Evolutionary conservation across 208 protist species (phyloP).

Genomic region (Wallacemonas collosoma): DNA sequence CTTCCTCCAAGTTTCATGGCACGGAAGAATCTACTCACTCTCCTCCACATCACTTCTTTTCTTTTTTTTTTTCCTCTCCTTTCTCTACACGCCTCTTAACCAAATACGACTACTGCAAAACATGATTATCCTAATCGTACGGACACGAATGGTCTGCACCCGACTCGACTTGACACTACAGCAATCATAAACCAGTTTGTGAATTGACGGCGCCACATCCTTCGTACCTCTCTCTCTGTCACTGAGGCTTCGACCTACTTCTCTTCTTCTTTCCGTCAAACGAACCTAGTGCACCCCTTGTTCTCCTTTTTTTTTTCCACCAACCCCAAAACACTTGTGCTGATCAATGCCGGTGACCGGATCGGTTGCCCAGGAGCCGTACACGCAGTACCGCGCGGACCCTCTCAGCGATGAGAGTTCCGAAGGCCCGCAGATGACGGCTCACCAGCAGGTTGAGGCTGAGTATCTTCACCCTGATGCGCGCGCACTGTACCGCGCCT

Average conservation of each 20-base stretch:
- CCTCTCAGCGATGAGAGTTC: slow-evolving; percentile 7
- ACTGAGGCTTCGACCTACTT: too few relatives aligned
- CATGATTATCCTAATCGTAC: too few relatives aligned
- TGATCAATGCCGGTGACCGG: neutral
- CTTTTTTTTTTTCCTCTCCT: neutral
- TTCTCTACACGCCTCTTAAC: neutral
- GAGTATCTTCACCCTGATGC: slow-evolving; percentile 16
- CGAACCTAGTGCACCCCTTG: neutral
- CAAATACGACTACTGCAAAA: neutral
- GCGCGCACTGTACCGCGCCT: neutral
- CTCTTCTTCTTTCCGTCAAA: too few relatives aligned
- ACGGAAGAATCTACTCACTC: neutral
- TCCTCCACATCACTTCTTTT: slow-evolving; percentile 6
- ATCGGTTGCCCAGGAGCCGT: slow-evolving; percentile 5
- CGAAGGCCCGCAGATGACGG: slow-evolving; percentile 1
- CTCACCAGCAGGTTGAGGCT: neutral
- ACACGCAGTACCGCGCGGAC: slow-evolving; percentile 11
- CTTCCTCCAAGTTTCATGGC: too few relatives aligned
- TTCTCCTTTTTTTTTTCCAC: slow-evolving; percentile 2
- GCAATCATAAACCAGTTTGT: neutral
- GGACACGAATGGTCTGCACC: too few relatives aligned
- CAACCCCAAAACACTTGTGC: neutral
- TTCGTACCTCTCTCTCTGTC: too few relatives aligned
- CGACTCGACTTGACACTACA: neutral
- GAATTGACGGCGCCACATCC: too few relatives aligned